Conservation (phyloP, 2,329 filamentous ascomycete species). For the Penicillium sp. region DNA sequence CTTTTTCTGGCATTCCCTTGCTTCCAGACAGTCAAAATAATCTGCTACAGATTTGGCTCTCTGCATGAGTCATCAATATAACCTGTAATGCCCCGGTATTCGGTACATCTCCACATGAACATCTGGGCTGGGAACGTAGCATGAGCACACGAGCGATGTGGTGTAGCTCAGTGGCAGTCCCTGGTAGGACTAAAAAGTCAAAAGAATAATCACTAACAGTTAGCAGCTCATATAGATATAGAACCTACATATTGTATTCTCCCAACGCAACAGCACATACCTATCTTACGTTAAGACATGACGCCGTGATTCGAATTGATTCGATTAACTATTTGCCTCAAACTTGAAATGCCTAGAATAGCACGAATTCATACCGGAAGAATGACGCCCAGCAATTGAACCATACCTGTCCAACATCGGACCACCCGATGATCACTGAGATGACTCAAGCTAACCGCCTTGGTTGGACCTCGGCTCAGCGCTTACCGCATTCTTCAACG, state of each 20-base stretch:
- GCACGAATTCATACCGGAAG: constrained; percentile 19
- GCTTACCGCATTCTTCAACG: background rate
- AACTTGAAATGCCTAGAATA: background rate
- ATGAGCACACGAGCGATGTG: background rate
- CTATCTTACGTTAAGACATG: background rate
- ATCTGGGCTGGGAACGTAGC: background rate
- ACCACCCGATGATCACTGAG: constrained; percentile 2
- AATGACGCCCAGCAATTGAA: background rate
- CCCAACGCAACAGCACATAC: background rate
- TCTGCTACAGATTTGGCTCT: background rate
- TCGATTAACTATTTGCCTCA: background rate
- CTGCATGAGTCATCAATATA: constrained; percentile 20
- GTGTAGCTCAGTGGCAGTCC: background rate
- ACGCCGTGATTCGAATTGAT: background rate
- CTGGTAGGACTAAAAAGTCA: too few species aligned
- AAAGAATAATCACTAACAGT: background rate
- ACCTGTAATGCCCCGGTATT: constrained; percentile 27
- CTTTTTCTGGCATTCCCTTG: background rate
- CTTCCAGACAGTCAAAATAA: background rate
- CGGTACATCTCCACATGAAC: constrained; percentile 16
- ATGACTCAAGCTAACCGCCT: constrained; percentile 11
- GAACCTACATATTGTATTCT: background rate
- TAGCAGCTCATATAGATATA: too few species aligned
- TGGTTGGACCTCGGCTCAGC: constrained; percentile 22
- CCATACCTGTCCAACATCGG: constrained; percentile 3